These are phyloP conservation scores for Hypoxylon fragiforme DNA, from an alignment of 495 filamentous ascomycete genomes.

Conservation along the genomic window DNA sequence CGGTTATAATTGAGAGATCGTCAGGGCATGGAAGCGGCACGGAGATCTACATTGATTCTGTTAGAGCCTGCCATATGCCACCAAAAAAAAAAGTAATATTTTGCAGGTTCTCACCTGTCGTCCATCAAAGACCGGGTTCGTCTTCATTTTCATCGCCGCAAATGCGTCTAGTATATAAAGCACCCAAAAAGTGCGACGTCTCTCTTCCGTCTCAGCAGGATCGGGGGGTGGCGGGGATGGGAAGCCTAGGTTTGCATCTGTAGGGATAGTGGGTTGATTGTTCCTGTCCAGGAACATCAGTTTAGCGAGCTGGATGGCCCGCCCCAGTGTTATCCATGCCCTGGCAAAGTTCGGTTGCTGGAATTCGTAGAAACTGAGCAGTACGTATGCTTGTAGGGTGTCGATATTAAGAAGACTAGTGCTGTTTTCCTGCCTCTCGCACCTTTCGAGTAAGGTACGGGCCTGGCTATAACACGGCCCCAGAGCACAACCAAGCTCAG, in stretches of 20 bases:
- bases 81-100: background rate
- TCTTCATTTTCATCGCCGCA: conserved; percentile 7
- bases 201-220: conserved; percentile 6
- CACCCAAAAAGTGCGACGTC: conserved; percentile 19
- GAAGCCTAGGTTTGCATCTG: background rate
- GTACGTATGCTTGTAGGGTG: conserved; percentile 16
- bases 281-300: conserved; percentile 15
- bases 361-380: conserved; percentile 21
- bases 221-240: background rate
- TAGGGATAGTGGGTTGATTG: background rate
- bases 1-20: background rate
- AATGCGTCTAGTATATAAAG: conserved; percentile 16
- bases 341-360: conserved; percentile 16
- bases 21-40: background rate
- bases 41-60: background rate
- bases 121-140: background rate
- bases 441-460: conserved; percentile 13
- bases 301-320: conserved; percentile 15
- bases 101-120: conserved; percentile 1
- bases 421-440: conserved; percentile 19
- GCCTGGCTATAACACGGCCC: conserved; percentile 18
- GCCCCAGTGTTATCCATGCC: conserved; percentile 24
- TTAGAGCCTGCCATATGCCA: background rate
- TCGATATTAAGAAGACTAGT: conserved; percentile 13
- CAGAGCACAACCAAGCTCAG: background rate